phyloP scores from a whole-genome alignment of 176 grass and related monocot genomes.

The Panicum miliaceum region DNA sequence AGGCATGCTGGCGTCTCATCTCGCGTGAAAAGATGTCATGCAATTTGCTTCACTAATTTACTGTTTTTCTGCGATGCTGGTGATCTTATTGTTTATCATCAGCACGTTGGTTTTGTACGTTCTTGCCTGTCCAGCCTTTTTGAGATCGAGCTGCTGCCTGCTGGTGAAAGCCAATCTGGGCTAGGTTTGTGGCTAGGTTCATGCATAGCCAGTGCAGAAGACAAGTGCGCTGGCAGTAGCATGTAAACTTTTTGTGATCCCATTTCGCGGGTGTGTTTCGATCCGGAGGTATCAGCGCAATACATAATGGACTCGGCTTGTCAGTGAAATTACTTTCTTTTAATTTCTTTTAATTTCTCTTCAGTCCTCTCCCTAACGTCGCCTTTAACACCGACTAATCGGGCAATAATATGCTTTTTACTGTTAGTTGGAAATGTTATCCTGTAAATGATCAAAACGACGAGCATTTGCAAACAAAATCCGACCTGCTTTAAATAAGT shows the following conservation, averaged over 20 bases:
- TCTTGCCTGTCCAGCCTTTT: not conserved
- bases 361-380: not conserved
- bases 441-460: not conserved
- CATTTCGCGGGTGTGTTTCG: not conserved
- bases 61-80: not conserved
- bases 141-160: not conserved
- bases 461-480: not conserved
- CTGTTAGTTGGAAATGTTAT: not conserved
- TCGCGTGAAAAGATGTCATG: conserved; percentile 14
- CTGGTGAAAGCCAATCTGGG: not conserved
- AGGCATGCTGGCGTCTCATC: conserved; percentile 9
- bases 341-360: not conserved
- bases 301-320: not conserved
- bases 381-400: not conserved
- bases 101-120: not conserved
- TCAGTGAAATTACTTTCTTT: not conserved
- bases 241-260: not conserved
- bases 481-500: not conserved
- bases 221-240: conserved; percentile 1
- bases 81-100: conserved; percentile 24
- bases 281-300: not conserved
- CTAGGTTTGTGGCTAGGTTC: conserved; percentile 46
- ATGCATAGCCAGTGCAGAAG: conserved; percentile 23
- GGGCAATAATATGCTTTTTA: not conserved
- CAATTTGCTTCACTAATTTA: conserved; percentile 17